These are phyloP conservation scores for Dalbergia oliveri DNA, from an alignment of 306 rosid genomes.

Conservation along the genomic window DNA sequence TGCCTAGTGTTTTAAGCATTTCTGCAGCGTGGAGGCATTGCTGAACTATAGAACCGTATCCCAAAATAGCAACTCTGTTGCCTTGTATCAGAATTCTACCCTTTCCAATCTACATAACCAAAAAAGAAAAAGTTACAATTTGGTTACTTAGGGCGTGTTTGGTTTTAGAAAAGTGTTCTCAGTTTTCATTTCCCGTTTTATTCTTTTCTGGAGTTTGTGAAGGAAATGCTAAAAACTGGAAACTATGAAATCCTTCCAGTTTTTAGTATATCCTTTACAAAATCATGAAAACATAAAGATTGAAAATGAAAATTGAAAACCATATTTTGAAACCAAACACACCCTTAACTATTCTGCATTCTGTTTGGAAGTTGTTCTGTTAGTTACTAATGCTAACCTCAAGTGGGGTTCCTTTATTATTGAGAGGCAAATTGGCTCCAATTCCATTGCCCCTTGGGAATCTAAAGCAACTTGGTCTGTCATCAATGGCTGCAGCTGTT, in stretches of 20 bases:
- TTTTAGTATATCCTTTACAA: too few species aligned
- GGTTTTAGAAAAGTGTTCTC: too few species aligned
- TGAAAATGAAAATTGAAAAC: too few species aligned
- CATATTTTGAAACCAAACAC: too few species aligned
- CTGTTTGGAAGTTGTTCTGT: neutral
- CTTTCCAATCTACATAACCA: slow-evolving; percentile 74
- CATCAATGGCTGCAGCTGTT: slow-evolving; percentile 87
- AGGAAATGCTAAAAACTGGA: too few species aligned
- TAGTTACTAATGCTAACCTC: slow-evolving; percentile 66
- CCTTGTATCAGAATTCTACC: slow-evolving; percentile 84
- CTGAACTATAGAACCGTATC: slow-evolving; percentile 81
- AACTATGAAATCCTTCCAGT: too few species aligned
- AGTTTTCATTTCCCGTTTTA: too few species aligned
- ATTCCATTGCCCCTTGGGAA: slow-evolving; percentile 95
- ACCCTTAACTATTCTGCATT: neutral
- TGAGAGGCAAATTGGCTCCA: slow-evolving; percentile 69
- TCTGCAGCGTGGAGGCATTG: slow-evolving; percentile 76
- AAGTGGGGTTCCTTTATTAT: slow-evolving; percentile 77
- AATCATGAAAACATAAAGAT: too few species aligned
- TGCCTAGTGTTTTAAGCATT: slow-evolving; percentile 58
- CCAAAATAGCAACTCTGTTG: slow-evolving; percentile 76
- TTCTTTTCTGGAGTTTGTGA: too few species aligned
- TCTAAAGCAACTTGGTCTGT: slow-evolving; percentile 94
- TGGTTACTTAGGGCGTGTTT: neutral
- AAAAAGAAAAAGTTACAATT: neutral